A percentile compares a stretch with the other conserved stretches of the same genome.
These are phyloP conservation scores for Fusarium luffae DNA, from an alignment of 2,329 filamentous ascomycete species.

Conservation along the genomic window DNA sequence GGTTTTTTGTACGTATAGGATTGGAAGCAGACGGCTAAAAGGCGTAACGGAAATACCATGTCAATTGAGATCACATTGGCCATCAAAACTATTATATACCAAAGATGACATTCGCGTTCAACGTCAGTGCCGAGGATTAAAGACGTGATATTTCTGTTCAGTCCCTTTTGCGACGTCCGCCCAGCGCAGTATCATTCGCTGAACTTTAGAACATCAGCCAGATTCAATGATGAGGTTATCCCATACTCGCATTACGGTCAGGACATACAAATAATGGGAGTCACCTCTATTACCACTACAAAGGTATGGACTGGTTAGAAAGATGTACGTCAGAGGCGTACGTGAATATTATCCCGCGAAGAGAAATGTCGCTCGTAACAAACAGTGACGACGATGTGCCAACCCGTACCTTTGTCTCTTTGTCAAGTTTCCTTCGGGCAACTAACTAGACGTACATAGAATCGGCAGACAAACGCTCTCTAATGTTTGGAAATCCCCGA, in stretches of 20 bases:
- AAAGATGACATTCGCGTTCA: background rate
- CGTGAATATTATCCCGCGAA: background rate
- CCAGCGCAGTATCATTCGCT: no score
- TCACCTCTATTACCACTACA: background rate
- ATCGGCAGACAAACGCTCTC: background rate
- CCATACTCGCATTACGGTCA: background rate
- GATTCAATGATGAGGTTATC: background rate
- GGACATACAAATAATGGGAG: background rate
- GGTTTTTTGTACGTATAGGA: constrained; percentile 45
- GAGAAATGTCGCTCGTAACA: background rate
- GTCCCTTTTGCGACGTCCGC: no score
- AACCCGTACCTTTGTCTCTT: background rate
- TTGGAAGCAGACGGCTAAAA: constrained; percentile 34
- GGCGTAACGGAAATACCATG: constrained; percentile 40
- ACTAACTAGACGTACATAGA: background rate
- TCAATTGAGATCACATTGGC: constrained; percentile 31
- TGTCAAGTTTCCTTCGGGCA: background rate
- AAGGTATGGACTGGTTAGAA: background rate
- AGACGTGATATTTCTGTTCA: background rate
- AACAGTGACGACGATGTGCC: background rate
- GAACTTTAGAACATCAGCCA: background rate
- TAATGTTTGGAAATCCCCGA: background rate
- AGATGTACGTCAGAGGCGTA: background rate
- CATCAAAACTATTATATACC: constrained; percentile 3
- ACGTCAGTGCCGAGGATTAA: background rate